Conservation (phyloP, 2,329 filamentous ascomycete genomes). For the Neobulgaria alba region DNA sequence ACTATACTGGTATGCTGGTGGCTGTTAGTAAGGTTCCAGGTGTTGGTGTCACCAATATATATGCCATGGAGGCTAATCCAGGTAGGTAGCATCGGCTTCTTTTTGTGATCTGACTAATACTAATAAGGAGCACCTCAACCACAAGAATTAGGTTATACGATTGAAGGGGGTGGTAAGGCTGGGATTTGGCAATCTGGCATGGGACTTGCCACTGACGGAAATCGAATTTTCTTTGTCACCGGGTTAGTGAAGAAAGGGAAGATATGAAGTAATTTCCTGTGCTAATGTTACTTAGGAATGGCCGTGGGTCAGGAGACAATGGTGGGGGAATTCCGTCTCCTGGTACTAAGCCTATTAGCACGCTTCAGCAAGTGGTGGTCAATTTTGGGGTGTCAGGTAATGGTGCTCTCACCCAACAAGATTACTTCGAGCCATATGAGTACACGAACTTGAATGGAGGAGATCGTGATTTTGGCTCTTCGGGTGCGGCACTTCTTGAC, state of each 20-base stretch:
- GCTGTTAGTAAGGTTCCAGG: slow-evolving; percentile 3
- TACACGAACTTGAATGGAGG: slow-evolving; percentile 7
- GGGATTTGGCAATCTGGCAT: slow-evolving; percentile 7
- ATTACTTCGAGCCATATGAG: slow-evolving; percentile 8
- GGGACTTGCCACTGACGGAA: slow-evolving; percentile 2
- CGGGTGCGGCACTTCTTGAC: slow-evolving; percentile 6
- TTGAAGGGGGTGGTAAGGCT: slow-evolving; percentile 5
- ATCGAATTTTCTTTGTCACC: slow-evolving; percentile 9
- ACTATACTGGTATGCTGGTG: slow-evolving; percentile 14
- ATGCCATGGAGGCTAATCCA: not conserved
- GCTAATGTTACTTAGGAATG: no score
- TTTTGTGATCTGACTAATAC: no score
- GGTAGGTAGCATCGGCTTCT: no score
- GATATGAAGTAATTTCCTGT: no score
- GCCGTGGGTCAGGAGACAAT: slow-evolving; percentile 6
- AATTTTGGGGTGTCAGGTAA: slow-evolving; percentile 2
- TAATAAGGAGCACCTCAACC: no score
- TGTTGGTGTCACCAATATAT: slow-evolving; percentile 1
- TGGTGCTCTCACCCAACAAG: slow-evolving; percentile 2
- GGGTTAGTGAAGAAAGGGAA: no score
- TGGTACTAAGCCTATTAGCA: slow-evolving; percentile 2
- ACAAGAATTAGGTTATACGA: not conserved
- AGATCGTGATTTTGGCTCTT: slow-evolving; percentile 7
- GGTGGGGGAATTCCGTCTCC: slow-evolving; percentile 2
- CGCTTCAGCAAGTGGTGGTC: slow-evolving; percentile 3